Evolutionary conservation across 139 green algal genomes (phyloP), one percentile per base, ranked within the genome.

Genomic region (Chlorella sorokiniana): DNA sequence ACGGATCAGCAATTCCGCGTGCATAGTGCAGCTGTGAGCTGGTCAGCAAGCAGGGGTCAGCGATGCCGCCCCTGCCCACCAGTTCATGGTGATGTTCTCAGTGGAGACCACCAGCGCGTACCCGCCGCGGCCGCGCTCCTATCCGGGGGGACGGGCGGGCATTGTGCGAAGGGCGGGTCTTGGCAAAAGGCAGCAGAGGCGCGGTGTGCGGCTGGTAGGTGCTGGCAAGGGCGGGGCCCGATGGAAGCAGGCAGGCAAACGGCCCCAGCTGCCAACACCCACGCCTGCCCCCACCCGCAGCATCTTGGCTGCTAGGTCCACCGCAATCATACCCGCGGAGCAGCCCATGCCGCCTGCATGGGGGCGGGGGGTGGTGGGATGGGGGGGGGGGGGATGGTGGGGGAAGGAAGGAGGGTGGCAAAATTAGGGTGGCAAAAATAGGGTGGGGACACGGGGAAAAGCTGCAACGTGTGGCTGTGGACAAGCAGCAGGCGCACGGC

Each of bases 31-130:
- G 48, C 48, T 59, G 48, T n/a, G n/a, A n/a, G n/a, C n/a, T n/a
- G n/a, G n/a, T n/a, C 52, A 10, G 4, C 6, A 16, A 61, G 22
- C 52, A 61, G 52, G 22, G 27, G 3, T 10, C n/a, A n/a, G 3
- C 14, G 10, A 10, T 40, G 14, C 11, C 61, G 25, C 61, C 27
- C n/a, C 35, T n/a, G 20, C 79, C 2, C 38, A 94, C 88, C 92
- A 97, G 71, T 97, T 97, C 76, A 93, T 90, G 29, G 93, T 97
- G 83, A 96, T 97, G 89, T 97, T 96, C 64, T 96, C 93, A 1
- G 91, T 96, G 69, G 76, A 89, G 9, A 97, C 86, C 7, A 96
- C 93, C 42, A 96, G 81, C n/a, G 93, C 93, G 31, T 86, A 83
- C 22, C 84, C 77, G 35, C 72, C 63, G 16, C 77, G 62, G 3